phyloP scores from a whole-genome alignment of 768 basidiomycete species.

The Auricularia sp. region DNA sequence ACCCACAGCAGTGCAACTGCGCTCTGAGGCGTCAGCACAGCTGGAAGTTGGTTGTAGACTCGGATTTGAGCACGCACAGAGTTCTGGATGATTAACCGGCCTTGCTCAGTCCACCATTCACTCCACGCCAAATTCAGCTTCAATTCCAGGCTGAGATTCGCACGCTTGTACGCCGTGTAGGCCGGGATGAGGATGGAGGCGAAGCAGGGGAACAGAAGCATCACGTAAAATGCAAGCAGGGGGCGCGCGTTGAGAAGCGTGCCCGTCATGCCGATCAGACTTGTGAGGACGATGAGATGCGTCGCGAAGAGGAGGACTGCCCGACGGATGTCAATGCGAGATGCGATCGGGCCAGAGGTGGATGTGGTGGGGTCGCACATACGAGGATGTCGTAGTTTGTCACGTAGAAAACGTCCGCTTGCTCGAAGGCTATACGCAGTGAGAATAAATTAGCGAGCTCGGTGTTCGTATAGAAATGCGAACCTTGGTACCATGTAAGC shows the following conservation, averaged over 20 bases:
- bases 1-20: constrained; percentile 49
- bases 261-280: constrained; percentile 51
- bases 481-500: constrained; percentile 42
- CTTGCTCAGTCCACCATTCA: constrained; percentile 45
- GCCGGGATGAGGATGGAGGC: constrained; percentile 49
- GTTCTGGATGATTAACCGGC: constrained; percentile 50
- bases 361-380: constrained; percentile 15
- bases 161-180: constrained; percentile 55
- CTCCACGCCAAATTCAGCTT: constrained; percentile 65
- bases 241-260: constrained; percentile 58
- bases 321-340: constrained; percentile 39
- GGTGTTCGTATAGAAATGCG: constrained; percentile 1
- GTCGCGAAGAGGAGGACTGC: constrained; percentile 36
- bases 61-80: constrained; percentile 16
- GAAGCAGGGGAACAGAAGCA: constrained; percentile 59
- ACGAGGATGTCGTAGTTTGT: constrained; percentile 35
- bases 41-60: background rate
- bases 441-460: background rate
- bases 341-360: background rate
- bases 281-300: constrained; percentile 41
- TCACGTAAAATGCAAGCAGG: constrained; percentile 53
- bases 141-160: constrained; percentile 48
- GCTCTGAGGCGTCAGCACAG: constrained; percentile 15
- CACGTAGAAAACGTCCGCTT: constrained; percentile 53
- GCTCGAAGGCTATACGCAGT: constrained; percentile 38